These are phyloP conservation scores for Kwoniella shandongensis DNA, from an alignment of 768 basidiomycete genomes.

Conservation along the genomic window DNA sequence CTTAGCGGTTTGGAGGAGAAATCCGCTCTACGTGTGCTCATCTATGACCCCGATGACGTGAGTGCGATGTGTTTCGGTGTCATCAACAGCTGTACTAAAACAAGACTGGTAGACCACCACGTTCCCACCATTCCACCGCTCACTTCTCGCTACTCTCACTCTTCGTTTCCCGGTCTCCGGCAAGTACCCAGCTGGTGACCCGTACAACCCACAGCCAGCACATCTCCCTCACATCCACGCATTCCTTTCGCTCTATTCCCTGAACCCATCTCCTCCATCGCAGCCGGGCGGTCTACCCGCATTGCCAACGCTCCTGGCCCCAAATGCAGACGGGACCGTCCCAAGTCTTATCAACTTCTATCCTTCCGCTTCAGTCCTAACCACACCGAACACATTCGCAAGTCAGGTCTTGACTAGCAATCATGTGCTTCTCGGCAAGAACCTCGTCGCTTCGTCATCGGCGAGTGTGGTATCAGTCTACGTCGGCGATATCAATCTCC, in stretches of 20 bases:
- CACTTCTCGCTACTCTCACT: slow-evolving; percentile 46
- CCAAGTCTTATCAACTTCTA: slow-evolving; percentile 46
- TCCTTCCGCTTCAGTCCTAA: slow-evolving; percentile 39
- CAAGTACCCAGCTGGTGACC: slow-evolving; percentile 29
- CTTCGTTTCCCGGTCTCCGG: slow-evolving; percentile 42
- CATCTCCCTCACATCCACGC: slow-evolving; percentile 46
- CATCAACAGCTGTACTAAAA: slow-evolving; percentile 4
- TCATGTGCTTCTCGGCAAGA: slow-evolving; percentile 37
- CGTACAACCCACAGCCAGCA: slow-evolving; percentile 45
- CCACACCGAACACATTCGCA: slow-evolving; percentile 42
- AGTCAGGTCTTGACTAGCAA: slow-evolving; percentile 41
- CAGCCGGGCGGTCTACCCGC: slow-evolving; percentile 46
- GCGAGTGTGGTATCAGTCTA: slow-evolving; percentile 40
- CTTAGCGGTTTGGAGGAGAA: slow-evolving; percentile 36
- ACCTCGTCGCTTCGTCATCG: slow-evolving; percentile 36
- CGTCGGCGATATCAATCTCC: slow-evolving; percentile 41
- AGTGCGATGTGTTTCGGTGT: slow-evolving; percentile 14
- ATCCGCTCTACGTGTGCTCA: slow-evolving; percentile 39
- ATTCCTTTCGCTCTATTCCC: slow-evolving; percentile 49
- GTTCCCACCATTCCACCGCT: slow-evolving; percentile 51
- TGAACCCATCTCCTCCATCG: slow-evolving; percentile 43
- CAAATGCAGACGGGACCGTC: slow-evolving; percentile 16
- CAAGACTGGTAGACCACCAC: slow-evolving; percentile 43
- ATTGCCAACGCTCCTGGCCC: slow-evolving; percentile 41
- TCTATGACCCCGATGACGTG: slow-evolving; percentile 51